Evolutionary conservation across 768 basidiomycete species (phyloP).

Genomic region (Hygrophorus pudorinus): DNA sequence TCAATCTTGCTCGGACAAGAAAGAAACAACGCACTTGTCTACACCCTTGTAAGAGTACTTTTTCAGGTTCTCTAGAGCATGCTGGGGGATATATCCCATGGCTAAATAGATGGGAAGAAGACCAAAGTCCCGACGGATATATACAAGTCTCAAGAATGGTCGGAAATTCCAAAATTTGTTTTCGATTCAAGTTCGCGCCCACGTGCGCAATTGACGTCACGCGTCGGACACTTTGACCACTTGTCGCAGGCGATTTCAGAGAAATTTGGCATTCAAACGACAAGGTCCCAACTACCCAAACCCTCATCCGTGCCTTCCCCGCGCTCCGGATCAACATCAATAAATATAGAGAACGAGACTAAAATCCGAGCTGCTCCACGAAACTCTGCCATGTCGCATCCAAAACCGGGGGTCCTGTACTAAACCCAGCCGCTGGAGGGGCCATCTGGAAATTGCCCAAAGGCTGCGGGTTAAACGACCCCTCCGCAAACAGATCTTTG

Average conservation of each 20-base stretch:
- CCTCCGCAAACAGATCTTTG: constrained; percentile 7
- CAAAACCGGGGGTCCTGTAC: constrained; percentile 24
- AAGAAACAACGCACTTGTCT: constrained; percentile 41
- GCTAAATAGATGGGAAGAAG: too few relatives aligned
- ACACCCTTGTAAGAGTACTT: constrained; percentile 62
- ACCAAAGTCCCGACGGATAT: too few relatives aligned
- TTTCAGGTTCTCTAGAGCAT: constrained; percentile 50
- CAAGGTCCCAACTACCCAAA: too few relatives aligned
- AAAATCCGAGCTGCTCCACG: constrained; percentile 57
- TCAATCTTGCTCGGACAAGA: constrained; percentile 2
- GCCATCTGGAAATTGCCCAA: neutral
- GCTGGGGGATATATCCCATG: constrained; percentile 47
- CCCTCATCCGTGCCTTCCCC: too few relatives aligned
- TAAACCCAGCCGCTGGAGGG: constrained; percentile 5
- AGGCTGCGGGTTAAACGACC: constrained; percentile 8
- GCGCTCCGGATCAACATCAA: neutral
- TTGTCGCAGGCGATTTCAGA: too few relatives aligned
- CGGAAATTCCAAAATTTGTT: too few relatives aligned
- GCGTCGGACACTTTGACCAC: too few relatives aligned
- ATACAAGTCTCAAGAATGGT: too few relatives aligned
- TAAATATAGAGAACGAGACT: neutral
- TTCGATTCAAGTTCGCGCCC: too few relatives aligned
- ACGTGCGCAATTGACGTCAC: too few relatives aligned
- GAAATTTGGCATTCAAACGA: too few relatives aligned
- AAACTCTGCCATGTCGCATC: constrained; percentile 62